phyloP scores from a whole-genome alignment of 495 filamentous ascomycete genomes.

The Podospora comata region DNA sequence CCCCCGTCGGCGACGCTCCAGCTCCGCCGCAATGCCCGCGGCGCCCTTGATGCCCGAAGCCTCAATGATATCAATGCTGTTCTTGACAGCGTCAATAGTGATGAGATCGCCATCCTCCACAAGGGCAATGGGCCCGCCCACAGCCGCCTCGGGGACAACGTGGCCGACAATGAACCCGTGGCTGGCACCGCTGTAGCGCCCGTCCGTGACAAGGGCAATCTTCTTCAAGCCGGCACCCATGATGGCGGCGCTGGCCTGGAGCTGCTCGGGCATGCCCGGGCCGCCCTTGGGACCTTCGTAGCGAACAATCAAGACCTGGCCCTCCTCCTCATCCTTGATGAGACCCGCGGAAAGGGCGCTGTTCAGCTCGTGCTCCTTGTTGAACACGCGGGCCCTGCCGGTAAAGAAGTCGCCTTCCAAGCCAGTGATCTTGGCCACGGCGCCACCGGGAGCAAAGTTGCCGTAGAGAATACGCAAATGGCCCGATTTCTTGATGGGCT shows the following conservation, averaged over 20 bases:
- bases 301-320: conserved; percentile 88
- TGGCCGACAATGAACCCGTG: conserved; percentile 97
- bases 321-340: conserved; percentile 63
- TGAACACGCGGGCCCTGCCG: conserved; percentile 81
- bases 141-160: conserved; percentile 84
- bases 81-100: conserved; percentile 80
- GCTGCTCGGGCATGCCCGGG: conserved; percentile 97
- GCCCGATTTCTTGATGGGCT: conserved; percentile 85
- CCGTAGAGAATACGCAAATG: conserved; percentile 88
- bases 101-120: conserved; percentile 79
- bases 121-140: conserved; percentile 78
- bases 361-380: conserved; percentile 82
- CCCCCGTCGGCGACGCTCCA: conserved; percentile 58
- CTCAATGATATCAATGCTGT: conserved; percentile 67
- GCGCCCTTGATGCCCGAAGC: conserved; percentile 12
- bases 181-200: conserved; percentile 82
- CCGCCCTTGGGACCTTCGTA: conserved; percentile 96
- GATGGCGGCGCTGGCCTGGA: conserved; percentile 81
- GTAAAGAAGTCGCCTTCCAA: conserved; percentile 86
- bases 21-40: conserved; percentile 56
- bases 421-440: conserved; percentile 97
- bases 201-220: conserved; percentile 90
- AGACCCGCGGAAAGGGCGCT: conserved; percentile 65
- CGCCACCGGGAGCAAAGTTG: conserved; percentile 86
- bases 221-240: conserved; percentile 91